A percentile compares a stretch with the other conserved stretches of the same genome.
phyloP scores from a whole-genome alignment of 768 basidiomycete species.

The Mycena floridula region DNA sequence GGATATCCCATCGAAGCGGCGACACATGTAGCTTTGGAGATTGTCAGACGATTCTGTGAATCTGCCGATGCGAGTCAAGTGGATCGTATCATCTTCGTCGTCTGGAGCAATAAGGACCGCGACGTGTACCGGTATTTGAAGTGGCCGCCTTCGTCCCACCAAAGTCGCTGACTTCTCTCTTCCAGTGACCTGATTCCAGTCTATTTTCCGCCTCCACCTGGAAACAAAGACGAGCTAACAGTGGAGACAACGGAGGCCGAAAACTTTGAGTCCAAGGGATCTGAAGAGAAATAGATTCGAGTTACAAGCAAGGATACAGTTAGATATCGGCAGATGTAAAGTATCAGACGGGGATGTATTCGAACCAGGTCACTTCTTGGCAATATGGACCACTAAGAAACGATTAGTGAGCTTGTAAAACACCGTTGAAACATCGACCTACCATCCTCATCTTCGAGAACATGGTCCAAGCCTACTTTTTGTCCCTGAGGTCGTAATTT shows the following conservation, averaged over 20 bases:
- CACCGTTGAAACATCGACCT: constrained; percentile 17
- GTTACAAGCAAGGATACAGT: no score
- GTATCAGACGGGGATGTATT: no score
- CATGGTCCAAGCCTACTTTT: constrained; percentile 86
- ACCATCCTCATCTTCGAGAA: constrained; percentile 88
- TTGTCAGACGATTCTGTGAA: constrained; percentile 53
- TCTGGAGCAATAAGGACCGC: constrained; percentile 62
- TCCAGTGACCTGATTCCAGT: background rate
- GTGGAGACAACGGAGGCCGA: background rate
- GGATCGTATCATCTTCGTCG: constrained; percentile 71
- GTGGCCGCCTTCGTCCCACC: no score
- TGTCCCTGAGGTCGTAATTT: no score
- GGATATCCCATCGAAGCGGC: constrained; percentile 73
- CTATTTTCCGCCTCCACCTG: background rate
- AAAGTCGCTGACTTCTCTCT: background rate
- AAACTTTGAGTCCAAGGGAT: background rate
- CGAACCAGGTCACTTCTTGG: constrained; percentile 48
- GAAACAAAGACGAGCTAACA: background rate
- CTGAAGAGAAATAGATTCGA: no score
- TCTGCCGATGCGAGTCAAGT: constrained; percentile 46
- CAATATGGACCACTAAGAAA: constrained; percentile 49
- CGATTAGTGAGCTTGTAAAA: constrained; percentile 7
- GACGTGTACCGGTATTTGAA: constrained; percentile 67
- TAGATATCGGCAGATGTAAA: no score
- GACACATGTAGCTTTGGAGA: constrained; percentile 60